Conservation (phyloP, 2,329 filamentous ascomycete genomes). For the Pseudogymnoascus pannorum region DNA sequence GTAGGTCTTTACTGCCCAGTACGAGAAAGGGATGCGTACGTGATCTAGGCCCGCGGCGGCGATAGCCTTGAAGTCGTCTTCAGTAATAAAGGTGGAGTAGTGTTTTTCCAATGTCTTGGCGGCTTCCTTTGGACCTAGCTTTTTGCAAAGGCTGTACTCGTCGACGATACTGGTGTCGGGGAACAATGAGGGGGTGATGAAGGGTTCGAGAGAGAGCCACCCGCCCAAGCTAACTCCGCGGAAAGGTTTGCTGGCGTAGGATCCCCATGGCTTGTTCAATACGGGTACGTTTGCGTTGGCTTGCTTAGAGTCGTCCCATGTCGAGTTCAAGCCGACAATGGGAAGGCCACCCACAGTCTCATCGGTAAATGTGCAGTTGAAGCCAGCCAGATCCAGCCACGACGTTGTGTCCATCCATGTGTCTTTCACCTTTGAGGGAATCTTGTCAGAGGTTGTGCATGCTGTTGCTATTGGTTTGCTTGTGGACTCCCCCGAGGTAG, state of each 20-base stretch:
- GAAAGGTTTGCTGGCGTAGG: conserved; percentile 71
- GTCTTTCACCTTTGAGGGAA: not conserved
- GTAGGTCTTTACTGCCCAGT: conserved; percentile 88
- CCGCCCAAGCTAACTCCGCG: conserved; percentile 89
- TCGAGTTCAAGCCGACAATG: conserved; percentile 77
- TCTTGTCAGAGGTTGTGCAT: not conserved
- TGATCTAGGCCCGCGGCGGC: conserved; percentile 85
- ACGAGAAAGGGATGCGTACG: conserved; percentile 90
- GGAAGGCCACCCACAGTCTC: conserved; percentile 76
- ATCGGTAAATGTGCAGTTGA: conserved; percentile 90
- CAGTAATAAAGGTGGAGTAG: conserved; percentile 82
- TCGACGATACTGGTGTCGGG: conserved; percentile 65
- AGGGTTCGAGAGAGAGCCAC: conserved; percentile 90
- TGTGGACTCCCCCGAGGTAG: not conserved
- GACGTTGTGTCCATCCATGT: conserved; percentile 25
- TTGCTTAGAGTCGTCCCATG: conserved; percentile 74
- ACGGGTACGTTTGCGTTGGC: conserved; percentile 76
- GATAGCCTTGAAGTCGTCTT: conserved; percentile 78
- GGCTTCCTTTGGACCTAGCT: conserved; percentile 60
- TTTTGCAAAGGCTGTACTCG: conserved; percentile 71
- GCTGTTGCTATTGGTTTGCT: not conserved
- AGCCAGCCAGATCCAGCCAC: conserved; percentile 84
- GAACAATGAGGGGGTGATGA: conserved; percentile 92
- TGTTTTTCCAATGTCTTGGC: conserved; percentile 71
- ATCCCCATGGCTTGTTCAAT: conserved; percentile 65